Percentiles rank a stretch among this genome's conserved stretches.
Conservation (phyloP, 169 alveolate genomes). For the Cryptosporidium ubiquitum region DNA sequence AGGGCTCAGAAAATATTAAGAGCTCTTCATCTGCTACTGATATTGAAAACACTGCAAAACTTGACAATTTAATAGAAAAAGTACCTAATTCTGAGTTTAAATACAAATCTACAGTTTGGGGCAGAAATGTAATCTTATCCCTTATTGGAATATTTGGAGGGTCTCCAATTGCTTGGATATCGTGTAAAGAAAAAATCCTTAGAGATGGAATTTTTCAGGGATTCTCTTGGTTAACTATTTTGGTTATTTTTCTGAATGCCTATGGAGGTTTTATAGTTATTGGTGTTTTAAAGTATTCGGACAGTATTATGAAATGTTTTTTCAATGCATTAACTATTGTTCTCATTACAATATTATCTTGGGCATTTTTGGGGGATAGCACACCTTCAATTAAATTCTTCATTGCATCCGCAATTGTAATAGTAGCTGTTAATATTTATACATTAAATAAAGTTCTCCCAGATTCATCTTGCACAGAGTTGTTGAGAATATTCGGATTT, state of each 20-base stretch:
- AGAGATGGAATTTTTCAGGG: conserved; percentile 71
- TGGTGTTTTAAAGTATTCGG: conserved; percentile 62
- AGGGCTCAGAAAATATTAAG: not conserved
- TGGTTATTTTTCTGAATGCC: conserved; percentile 71
- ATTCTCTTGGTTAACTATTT: conserved; percentile 12
- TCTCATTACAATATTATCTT: conserved; percentile 39
- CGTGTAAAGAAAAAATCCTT: conserved; percentile 41
- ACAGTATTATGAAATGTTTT: conserved; percentile 66
- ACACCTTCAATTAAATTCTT: conserved; percentile 57
- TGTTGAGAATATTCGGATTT: not conserved
- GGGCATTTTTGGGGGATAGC: conserved; percentile 63
- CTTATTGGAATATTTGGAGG: conserved; percentile 69
- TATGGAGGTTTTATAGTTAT: conserved; percentile 70
- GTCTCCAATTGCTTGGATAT: conserved; percentile 48
- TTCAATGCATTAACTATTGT: conserved; percentile 61
- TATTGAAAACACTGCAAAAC: not conserved
- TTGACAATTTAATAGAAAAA: not conserved
- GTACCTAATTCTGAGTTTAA: not conserved
- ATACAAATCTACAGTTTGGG: conserved; percentile 65
- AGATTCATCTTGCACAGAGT: not conserved
- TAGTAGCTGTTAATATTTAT: conserved; percentile 36
- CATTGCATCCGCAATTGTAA: conserved; percentile 52
- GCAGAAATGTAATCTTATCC: conserved; percentile 59
- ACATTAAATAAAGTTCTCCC: conserved; percentile 48
- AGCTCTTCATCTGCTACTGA: not conserved